These are phyloP conservation scores for Clarkia xantiana DNA, from an alignment of 345 rosid species.

Conservation along the genomic window DNA sequence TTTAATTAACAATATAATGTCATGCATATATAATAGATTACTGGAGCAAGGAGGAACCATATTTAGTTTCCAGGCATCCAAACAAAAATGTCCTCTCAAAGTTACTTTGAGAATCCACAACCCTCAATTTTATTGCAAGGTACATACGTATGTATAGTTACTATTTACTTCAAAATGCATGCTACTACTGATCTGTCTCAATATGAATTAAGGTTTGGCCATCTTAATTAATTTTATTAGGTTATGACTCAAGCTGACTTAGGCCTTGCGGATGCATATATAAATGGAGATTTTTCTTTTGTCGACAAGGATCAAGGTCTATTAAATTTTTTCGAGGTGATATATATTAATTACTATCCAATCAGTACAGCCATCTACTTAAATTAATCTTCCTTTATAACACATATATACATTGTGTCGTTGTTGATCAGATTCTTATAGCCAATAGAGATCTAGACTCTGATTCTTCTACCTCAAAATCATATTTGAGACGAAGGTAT, in stretches of 20 bases:
- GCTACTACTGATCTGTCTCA: too few relatives aligned
- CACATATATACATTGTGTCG: constrained; percentile 1
- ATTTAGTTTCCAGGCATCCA: constrained; percentile 51
- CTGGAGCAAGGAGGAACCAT: constrained; percentile 86
- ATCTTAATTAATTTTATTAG: too few relatives aligned
- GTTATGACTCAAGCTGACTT: constrained; percentile 86
- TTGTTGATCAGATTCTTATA: constrained; percentile 44
- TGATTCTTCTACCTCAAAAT: constrained; percentile 22
- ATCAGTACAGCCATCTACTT: background rate
- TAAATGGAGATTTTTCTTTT: constrained; percentile 68
- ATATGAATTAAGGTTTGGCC: background rate
- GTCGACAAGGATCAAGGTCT: constrained; percentile 70
- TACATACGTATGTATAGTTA: constrained; percentile 8
- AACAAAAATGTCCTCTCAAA: constrained; percentile 27
- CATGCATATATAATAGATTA: constrained; percentile 20
- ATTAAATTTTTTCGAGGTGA: constrained; percentile 57
- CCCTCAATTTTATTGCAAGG: constrained; percentile 96
- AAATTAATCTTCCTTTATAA: background rate
- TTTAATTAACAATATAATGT: background rate
- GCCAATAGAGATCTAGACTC: constrained; percentile 54
- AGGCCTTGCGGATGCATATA: constrained; percentile 82
- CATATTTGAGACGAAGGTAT: constrained; percentile 57
- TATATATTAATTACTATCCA: too few relatives aligned
- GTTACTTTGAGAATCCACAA: constrained; percentile 49
- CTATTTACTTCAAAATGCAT: too few relatives aligned